phyloP scores from a whole-genome alignment of 108 stramenopile species.

The Nannochloropsis gaditana region DNA sequence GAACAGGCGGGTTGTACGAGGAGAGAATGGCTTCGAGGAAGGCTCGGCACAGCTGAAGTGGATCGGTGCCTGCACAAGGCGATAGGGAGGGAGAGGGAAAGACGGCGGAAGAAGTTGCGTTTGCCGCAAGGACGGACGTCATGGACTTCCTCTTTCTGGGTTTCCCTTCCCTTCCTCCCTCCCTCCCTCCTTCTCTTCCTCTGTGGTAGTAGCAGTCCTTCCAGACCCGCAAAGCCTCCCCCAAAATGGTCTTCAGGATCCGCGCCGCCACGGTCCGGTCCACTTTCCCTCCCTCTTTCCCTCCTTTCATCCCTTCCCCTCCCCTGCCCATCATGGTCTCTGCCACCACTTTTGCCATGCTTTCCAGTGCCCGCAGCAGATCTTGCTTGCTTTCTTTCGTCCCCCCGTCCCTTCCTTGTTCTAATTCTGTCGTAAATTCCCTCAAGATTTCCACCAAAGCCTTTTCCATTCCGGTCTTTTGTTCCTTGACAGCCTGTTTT shows the following conservation, averaged over 20 bases:
- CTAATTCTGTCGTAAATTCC: not conserved
- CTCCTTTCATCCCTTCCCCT: not conserved
- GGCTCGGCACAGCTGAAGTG: not conserved
- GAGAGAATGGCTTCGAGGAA: not conserved
- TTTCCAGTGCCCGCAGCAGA: not conserved
- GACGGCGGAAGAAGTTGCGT: not conserved
- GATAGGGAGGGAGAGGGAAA: not conserved
- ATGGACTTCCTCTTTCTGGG: not conserved
- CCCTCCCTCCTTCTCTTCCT: not conserved
- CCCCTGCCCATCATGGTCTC: not conserved
- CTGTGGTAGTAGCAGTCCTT: not conserved
- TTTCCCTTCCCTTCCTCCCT: not conserved
- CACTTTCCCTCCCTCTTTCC: not conserved
- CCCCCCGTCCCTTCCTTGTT: not conserved
- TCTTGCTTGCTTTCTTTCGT: not conserved
- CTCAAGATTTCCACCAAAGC: not conserved
- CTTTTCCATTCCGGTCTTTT: not conserved
- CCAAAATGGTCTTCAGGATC: conserved; percentile 4
- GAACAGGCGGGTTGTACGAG: not conserved
- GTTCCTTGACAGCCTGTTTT: not conserved
- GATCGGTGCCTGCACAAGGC: not conserved
- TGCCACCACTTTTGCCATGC: not conserved
- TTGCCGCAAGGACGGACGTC: not conserved
- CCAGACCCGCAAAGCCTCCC: not conserved
- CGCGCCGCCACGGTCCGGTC: not conserved